These are phyloP conservation scores for Pseudonitzschia delicatissima DNA, from an alignment of 108 stramenopile genomes.

Conservation along the genomic window DNA sequence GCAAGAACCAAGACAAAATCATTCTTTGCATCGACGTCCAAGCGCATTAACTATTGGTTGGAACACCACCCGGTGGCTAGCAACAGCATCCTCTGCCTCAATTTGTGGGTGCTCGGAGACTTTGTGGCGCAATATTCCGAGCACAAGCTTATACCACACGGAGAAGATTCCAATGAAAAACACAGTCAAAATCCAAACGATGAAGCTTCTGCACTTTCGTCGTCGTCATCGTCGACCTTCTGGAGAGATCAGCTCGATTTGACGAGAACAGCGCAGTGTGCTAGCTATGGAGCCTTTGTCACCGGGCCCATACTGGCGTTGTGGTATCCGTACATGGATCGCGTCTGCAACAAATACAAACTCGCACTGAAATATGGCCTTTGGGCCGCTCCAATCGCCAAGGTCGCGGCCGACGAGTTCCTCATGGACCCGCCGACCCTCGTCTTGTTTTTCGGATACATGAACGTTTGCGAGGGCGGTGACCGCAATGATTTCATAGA, in stretches of 20 bases:
- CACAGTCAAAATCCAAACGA: not conserved
- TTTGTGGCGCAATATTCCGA: slow-evolving; percentile 25
- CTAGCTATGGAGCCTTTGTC: slow-evolving; percentile 20
- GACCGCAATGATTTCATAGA: not conserved
- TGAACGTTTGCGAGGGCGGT: slow-evolving; percentile 24
- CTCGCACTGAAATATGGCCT: slow-evolving; percentile 7
- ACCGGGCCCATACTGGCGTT: slow-evolving; percentile 18
- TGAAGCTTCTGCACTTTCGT: not conserved
- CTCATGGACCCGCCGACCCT: slow-evolving; percentile 26
- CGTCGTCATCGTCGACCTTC: not conserved
- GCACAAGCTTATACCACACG: not conserved
- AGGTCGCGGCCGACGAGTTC: slow-evolving; percentile 20
- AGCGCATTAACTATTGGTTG: slow-evolving; percentile 15
- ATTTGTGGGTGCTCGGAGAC: slow-evolving; percentile 20
- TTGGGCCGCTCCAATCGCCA: slow-evolving; percentile 22
- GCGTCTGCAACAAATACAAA: not conserved
- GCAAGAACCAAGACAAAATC: not conserved
- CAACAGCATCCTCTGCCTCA: slow-evolving; percentile 24
- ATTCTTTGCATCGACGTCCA: not conserved
- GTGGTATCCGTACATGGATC: slow-evolving; percentile 29
- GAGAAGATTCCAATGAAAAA: not conserved
- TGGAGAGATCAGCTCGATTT: slow-evolving; percentile 5
- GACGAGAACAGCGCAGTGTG: slow-evolving; percentile 18
- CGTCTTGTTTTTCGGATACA: slow-evolving; percentile 25
- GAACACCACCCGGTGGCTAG: slow-evolving; percentile 19